Conservation (phyloP, 176 grass and related monocot species). For the Ensete ventricosum region DNA sequence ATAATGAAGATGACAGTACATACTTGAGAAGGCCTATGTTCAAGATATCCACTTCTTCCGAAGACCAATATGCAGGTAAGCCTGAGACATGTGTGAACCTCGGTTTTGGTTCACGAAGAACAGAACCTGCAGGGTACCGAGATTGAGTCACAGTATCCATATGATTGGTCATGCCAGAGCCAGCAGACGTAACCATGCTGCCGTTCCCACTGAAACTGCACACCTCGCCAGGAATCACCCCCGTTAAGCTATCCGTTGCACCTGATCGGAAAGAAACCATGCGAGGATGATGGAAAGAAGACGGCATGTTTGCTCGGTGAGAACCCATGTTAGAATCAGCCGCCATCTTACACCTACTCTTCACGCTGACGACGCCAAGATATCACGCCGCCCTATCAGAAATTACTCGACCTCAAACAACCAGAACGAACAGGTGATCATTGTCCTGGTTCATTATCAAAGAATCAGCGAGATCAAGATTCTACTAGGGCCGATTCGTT, state of each 20-base stretch:
- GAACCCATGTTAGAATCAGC: slow-evolving; percentile 3
- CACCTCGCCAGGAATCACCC: not conserved
- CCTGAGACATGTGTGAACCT: slow-evolving; percentile 11
- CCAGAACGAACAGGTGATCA: not conserved
- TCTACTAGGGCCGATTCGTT: not conserved
- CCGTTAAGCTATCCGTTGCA: not conserved
- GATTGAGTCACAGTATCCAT: not conserved
- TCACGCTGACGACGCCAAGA: not conserved
- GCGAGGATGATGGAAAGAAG: slow-evolving; percentile 7
- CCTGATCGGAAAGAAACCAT: slow-evolving; percentile 15
- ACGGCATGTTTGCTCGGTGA: not conserved
- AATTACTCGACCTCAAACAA: not conserved
- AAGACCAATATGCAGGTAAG: not conserved
- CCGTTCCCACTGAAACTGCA: not conserved
- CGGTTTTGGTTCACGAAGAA: not conserved
- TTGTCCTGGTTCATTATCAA: not conserved
- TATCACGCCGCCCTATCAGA: not conserved
- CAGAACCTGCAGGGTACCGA: not conserved
- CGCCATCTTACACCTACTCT: not conserved
- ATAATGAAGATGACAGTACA: not conserved
- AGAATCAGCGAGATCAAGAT: not conserved
- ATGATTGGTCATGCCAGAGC: slow-evolving; percentile 3
- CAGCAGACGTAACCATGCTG: not conserved
- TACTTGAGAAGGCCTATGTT: slow-evolving; percentile 4
- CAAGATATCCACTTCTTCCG: not conserved